phyloP scores from a whole-genome alignment of 306 rosid species.

The Sophora flavescens region DNA sequence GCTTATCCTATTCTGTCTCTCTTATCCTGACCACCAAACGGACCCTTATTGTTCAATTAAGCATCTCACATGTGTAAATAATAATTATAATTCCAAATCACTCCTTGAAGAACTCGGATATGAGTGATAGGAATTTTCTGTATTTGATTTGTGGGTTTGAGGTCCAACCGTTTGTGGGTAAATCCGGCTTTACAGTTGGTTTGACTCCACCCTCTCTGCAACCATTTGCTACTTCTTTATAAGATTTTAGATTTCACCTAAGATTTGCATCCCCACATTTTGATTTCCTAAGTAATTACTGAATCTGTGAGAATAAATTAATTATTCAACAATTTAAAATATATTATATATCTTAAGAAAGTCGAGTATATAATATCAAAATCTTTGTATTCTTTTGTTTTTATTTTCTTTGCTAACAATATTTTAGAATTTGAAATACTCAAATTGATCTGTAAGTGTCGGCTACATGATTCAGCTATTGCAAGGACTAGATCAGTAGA shows the following conservation, averaged over 20 bases:
- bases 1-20: too few relatives aligned
- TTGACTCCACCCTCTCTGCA: conserved; percentile 33
- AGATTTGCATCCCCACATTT: conserved; percentile 31
- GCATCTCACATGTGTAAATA: not conserved
- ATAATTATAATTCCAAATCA: too few relatives aligned
- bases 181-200: conserved; percentile 50
- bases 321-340: conserved; percentile 23
- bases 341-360: not conserved
- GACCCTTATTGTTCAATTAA: too few relatives aligned
- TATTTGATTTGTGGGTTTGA: conserved; percentile 44
- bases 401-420: not conserved
- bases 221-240: conserved; percentile 39
- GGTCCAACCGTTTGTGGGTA: conserved; percentile 47
- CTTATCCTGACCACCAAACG: too few relatives aligned
- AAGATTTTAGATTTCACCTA: conserved; percentile 48
- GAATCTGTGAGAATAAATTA: not conserved
- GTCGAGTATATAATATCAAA: not conserved
- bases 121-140: conserved; percentile 36
- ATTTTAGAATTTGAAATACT: not conserved
- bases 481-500: not conserved
- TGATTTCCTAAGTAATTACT: conserved; percentile 8
- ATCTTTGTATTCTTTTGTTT: not conserved
- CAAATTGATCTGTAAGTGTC: conserved; percentile 27
- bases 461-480: conserved; percentile 17
- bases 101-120: conserved; percentile 35